These are phyloP conservation scores for Xanthoconium purpureum DNA, from an alignment of 768 basidiomycete genomes.

Conservation along the genomic window DNA sequence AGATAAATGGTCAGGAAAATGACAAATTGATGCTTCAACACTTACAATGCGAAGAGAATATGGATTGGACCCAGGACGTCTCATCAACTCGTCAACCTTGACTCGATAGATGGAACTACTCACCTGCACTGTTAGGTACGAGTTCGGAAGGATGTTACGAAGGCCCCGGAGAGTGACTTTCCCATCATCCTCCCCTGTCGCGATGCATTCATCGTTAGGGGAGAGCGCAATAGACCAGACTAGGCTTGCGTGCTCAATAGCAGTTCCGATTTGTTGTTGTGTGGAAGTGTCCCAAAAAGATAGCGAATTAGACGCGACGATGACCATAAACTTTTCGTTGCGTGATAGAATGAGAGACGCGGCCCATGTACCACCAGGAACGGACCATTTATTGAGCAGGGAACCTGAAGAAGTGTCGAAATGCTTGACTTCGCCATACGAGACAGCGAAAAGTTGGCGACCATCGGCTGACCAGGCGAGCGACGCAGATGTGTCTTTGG, in stretches of 20 bases:
- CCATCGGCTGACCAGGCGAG: slow-evolving; percentile 7
- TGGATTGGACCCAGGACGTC: too few relatives aligned
- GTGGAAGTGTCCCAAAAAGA: slow-evolving; percentile 3
- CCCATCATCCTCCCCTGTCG: not conserved
- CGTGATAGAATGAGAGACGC: not conserved
- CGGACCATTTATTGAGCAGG: not conserved
- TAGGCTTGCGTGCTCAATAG: not conserved
- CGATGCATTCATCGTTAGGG: not conserved
- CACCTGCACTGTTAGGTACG: not conserved
- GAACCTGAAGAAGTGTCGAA: slow-evolving; percentile 2
- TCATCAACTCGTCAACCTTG: not conserved
- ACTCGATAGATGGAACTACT: not conserved
- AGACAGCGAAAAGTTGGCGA: not conserved
- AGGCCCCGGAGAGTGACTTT: not conserved
- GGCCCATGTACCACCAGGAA: not conserved
- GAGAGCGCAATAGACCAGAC: not conserved
- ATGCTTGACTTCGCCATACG: not conserved
- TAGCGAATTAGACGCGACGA: fast-evolving
- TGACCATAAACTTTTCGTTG: not conserved
- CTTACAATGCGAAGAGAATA: not conserved
- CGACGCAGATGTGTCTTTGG: not conserved
- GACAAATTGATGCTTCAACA: fast-evolving
- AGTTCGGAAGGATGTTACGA: not conserved
- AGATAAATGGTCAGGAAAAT: not conserved
- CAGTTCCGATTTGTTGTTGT: not conserved